Evolutionary conservation across 352 stramenopile genomes (phyloP), one percentile per base, ranked within the genome.

Genomic region (Globisporangium camurandrum): DNA sequence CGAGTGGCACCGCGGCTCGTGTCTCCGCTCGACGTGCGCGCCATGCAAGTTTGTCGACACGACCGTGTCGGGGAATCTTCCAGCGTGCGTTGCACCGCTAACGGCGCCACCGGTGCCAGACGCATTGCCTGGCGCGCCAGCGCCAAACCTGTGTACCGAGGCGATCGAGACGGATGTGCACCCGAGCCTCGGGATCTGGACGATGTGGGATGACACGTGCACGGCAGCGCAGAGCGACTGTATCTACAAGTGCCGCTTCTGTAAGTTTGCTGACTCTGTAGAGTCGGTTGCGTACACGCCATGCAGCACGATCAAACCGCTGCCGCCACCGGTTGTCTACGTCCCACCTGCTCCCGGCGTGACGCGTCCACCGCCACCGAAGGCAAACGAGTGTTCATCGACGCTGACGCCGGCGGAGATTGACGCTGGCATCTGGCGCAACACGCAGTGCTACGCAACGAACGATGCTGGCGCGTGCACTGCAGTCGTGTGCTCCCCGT

Each of bases 181-280:
- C 31, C 41, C 33, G 5, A 45, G 23, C 23, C n/a, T 47, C 5
- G 54, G 54, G 6, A 52, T 61, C 51, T 54, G 40, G 51, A 22
- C 37, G n/a, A 43, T 31, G 28, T 56, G 44, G 36, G 54, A 61
- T 26, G 17, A 22, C 6, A 36, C 49, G 12, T 61, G 54, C 49
- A 38, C 46, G 1, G 27, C 2, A 17, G 23, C 10, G n/a, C 26
- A 54, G 16, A 20, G 19, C 5, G 38, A 47, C 34, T 61, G 54
- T 20, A 12, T 58, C n/a, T 43, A 38, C 17, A 45, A 33, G 22
- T 58, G 44, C 11, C 52, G 53, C 46, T 49, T 46, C 38, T 60
- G 53, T 34, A 54, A 60, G 33, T 54, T 31, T 11, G n/a, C 17
- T 7, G 24, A 48, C n/a, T 61, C 24, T 1, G 8, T 9, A 14